Percentiles rank a stretch among this genome's conserved stretches.
Evolutionary conservation across 2,329 filamentous ascomycete genomes (phyloP).

Genomic region (Cercospora zeae-maydis): DNA sequence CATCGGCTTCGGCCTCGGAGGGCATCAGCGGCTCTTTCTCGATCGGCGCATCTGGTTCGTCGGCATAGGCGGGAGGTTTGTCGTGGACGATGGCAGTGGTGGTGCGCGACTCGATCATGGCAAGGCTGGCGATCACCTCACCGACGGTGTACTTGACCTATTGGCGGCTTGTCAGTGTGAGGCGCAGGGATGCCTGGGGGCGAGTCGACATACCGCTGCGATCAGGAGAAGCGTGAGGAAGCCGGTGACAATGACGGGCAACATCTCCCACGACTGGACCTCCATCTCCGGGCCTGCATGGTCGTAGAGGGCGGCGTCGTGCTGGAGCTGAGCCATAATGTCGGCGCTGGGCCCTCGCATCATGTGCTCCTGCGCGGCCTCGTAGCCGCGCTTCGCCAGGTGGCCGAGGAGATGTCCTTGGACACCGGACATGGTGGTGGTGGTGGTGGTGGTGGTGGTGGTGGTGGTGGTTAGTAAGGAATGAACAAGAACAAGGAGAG

Average conservation of each 20-base stretch:
- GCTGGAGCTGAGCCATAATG: slow-evolving; percentile 26
- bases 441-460: background rate
- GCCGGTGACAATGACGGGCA: slow-evolving; percentile 36
- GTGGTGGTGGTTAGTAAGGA: background rate
- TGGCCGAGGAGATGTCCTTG: slow-evolving; percentile 33
- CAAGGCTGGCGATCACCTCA: slow-evolving; percentile 58
- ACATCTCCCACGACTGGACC: slow-evolving; percentile 28
- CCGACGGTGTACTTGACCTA: slow-evolving; percentile 55
- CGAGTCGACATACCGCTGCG: slow-evolving; percentile 38
- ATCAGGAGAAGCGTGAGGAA: slow-evolving; percentile 43
- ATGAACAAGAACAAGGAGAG: background rate
- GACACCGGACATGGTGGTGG: slow-evolving; percentile 25
- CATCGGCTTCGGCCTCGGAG: slow-evolving; percentile 39
- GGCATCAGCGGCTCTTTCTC: slow-evolving; percentile 37
- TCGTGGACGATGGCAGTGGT: slow-evolving; percentile 46
- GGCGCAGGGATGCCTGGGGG: slow-evolving; percentile 1
- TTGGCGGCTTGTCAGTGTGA: slow-evolving; percentile 5
- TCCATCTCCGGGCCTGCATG: slow-evolving; percentile 26
- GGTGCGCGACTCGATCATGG: slow-evolving; percentile 61
- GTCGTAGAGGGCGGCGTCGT: slow-evolving; percentile 33
- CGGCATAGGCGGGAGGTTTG: slow-evolving; percentile 46
- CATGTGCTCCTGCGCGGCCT: slow-evolving; percentile 29
- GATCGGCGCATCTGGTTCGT: slow-evolving; percentile 48
- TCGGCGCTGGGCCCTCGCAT: slow-evolving; percentile 16
- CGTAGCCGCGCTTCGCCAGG: slow-evolving; percentile 34